Percentiles rank a stretch among this genome's conserved stretches.
These are phyloP conservation scores for Leucoagaricus sp. DNA, from an alignment of 1,284 basidiomycete species.

Conservation along the genomic window DNA sequence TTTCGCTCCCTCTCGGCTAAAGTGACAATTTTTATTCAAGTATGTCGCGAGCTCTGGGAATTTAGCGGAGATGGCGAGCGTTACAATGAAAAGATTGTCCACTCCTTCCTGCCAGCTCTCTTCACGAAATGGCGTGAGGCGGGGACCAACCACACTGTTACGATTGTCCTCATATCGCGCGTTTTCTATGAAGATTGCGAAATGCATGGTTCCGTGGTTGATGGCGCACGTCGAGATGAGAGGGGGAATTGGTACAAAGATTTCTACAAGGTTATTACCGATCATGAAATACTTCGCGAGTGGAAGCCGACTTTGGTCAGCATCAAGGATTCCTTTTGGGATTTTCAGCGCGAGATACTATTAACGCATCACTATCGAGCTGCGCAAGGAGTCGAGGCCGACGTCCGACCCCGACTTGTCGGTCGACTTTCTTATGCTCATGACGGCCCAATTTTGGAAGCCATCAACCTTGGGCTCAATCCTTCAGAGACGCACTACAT, in stretches of 20 bases:
- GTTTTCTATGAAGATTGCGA: slow-evolving; percentile 90
- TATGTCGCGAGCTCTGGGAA: slow-evolving; percentile 95
- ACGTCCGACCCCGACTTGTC: slow-evolving; percentile 51
- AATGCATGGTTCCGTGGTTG: slow-evolving; percentile 69
- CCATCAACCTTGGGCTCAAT: slow-evolving; percentile 91
- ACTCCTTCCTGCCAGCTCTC: slow-evolving; percentile 86
- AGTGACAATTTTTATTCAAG: slow-evolving; percentile 92
- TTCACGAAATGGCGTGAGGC: slow-evolving; percentile 83
- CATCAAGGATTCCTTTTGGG: slow-evolving; percentile 88
- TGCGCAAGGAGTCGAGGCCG: slow-evolving; percentile 1
- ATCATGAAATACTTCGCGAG: slow-evolving; percentile 85
- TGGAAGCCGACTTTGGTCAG: slow-evolving; percentile 87
- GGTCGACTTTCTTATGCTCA: slow-evolving; percentile 87
- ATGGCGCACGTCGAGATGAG: slow-evolving; percentile 50
- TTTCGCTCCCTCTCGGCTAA: slow-evolving; percentile 92
- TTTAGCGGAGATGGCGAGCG: slow-evolving; percentile 96
- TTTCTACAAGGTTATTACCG: slow-evolving; percentile 93
- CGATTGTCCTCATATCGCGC: slow-evolving; percentile 93
- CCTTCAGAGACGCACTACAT: slow-evolving; percentile 96
- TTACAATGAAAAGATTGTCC: slow-evolving; percentile 95
- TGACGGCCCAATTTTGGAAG: slow-evolving; percentile 94
- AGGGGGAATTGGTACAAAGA: slow-evolving; percentile 89
- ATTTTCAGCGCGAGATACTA: slow-evolving; percentile 86
- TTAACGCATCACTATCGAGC: slow-evolving; percentile 82
- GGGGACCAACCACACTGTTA: slow-evolving; percentile 91